A percentile compares a stretch with the other conserved stretches of the same genome.
phyloP scores from a whole-genome alignment of 306 rosid species.

The Castanopsis chinensis region DNA sequence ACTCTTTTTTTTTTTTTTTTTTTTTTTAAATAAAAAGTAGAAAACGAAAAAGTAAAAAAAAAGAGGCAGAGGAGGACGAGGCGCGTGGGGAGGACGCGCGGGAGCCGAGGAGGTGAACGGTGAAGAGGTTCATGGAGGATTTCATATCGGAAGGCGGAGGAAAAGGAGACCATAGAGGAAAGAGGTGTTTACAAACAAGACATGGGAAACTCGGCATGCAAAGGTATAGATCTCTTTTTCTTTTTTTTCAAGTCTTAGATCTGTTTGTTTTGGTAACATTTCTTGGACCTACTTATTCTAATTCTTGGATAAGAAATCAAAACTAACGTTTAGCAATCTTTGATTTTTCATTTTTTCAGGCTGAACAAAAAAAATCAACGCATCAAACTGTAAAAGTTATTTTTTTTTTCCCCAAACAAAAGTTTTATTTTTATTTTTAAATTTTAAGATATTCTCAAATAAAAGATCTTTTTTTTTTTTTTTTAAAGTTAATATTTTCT shows the following conservation, averaged over 20 bases:
- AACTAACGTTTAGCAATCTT: neutral
- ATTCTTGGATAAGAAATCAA: neutral
- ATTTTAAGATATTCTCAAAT: too few species aligned
- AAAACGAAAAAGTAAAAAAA: too few species aligned
- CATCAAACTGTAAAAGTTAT: too few species aligned
- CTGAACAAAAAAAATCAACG: too few species aligned
- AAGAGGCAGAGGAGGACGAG: neutral
- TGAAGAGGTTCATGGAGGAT: slow-evolving; percentile 68
- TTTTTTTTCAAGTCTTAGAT: neutral
- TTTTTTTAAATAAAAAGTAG: too few species aligned
- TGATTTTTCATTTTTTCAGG: neutral
- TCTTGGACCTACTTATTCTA: neutral
- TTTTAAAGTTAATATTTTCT: neutral
- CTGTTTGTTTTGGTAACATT: neutral
- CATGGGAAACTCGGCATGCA: slow-evolving; percentile 83
- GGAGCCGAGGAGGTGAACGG: slow-evolving; percentile 79
- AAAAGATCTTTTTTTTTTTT: neutral
- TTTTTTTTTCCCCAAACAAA: too few species aligned
- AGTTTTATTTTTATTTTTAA: too few species aligned
- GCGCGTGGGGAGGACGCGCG: slow-evolving; percentile 59
- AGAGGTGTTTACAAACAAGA: too few species aligned
- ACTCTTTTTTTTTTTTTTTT: too few species aligned
- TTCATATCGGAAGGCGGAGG: slow-evolving; percentile 57
- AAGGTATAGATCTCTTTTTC: too few species aligned
- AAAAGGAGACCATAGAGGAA: slow-evolving; percentile 51